phyloP scores from a whole-genome alignment of 805 yeast genomes.

The Barnettozyma wickerhamii region DNA sequence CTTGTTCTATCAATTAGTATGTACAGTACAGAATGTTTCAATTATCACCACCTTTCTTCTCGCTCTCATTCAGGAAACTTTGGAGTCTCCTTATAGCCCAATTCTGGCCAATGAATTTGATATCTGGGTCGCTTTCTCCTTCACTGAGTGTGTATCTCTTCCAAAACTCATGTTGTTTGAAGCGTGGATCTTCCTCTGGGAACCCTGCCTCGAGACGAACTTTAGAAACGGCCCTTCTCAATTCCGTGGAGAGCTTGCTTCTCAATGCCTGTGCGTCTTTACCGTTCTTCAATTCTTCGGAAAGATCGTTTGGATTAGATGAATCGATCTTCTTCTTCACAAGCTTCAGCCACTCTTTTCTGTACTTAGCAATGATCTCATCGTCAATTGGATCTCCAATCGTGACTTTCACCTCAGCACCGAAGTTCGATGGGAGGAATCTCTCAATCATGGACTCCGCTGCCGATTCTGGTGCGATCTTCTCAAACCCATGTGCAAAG shows the following conservation, averaged over 20 bases:
- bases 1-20: too few species aligned
- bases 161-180: slow-evolving; percentile 75
- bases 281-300: slow-evolving; percentile 60
- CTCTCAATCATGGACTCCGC: slow-evolving; percentile 48
- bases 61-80: slow-evolving; percentile 30
- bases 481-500: slow-evolving; percentile 81
- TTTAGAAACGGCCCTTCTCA: slow-evolving; percentile 57
- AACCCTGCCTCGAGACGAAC: slow-evolving; percentile 40
- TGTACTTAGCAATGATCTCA: slow-evolving; percentile 48
- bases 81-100: slow-evolving; percentile 80
- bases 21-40: too few species aligned
- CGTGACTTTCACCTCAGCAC: slow-evolving; percentile 61
- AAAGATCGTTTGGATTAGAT: slow-evolving; percentile 50
- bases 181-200: slow-evolving; percentile 62
- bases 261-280: slow-evolving; percentile 61
- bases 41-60: slow-evolving; percentile 4
- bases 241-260: slow-evolving; percentile 60
- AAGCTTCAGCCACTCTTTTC: slow-evolving; percentile 66
- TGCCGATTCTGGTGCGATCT: slow-evolving; percentile 72
- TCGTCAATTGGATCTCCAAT: slow-evolving; percentile 74
- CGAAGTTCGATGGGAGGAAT: slow-evolving; percentile 57
- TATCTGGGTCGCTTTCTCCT: slow-evolving; percentile 64
- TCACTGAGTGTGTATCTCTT: slow-evolving; percentile 54
- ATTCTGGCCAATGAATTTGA: slow-evolving; percentile 70
- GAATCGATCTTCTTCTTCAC: slow-evolving; percentile 52